Base-by-base conservation (phyloP, 148 eudicot genomes). In the Arbutus unedo region DNA sequence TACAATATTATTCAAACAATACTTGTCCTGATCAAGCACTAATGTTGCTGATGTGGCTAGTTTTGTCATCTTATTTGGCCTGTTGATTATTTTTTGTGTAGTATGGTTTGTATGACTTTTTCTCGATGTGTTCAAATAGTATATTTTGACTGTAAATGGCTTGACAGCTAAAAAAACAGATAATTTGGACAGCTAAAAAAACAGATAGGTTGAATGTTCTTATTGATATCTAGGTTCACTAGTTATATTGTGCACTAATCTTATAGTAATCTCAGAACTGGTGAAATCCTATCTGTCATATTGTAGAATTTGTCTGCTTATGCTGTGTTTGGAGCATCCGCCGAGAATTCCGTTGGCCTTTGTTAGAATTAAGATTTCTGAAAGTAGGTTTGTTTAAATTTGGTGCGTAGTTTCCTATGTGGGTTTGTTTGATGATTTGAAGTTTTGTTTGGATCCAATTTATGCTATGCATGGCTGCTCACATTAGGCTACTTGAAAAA, bases 221-320 rank as follows among this genome's bases (percentile, higher is more conserved):
- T 11, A 13, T n/a, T 49, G 38, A 74, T 21, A 74, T 74, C 78
- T 74, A 21, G 41, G 21, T 48, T 43, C 43, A 66, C 51, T 50
- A 23, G 53, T 74, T 47, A 74, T 45, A 19, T 74, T 74, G 14
- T 73, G 50, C 51, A 73, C 76, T 48, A 47, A 48, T 74, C 54
- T 74, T 48, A n/a, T 45, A 45, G 10, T 73, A 73, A 47, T 21
- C 16, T 10, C 56, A 74, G 14, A 10, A 3, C 76, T 48, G 13
- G 38, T 48, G 77, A 64, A 74, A 74, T 74, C 77, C 56, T 4
- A 74, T 74, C 77, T 21, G 41, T 11, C 14, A n/a, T n/a, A n/a
- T 7, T 18, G 5, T 43, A 43, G 43, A 43, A 43, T 43, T 18
- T 43, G 23, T 18, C 2, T 4, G 11, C 19, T 41, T 68, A 68